phyloP scores from a whole-genome alignment of 2,329 filamentous ascomycete species.

The Epicoccum nigrum region DNA sequence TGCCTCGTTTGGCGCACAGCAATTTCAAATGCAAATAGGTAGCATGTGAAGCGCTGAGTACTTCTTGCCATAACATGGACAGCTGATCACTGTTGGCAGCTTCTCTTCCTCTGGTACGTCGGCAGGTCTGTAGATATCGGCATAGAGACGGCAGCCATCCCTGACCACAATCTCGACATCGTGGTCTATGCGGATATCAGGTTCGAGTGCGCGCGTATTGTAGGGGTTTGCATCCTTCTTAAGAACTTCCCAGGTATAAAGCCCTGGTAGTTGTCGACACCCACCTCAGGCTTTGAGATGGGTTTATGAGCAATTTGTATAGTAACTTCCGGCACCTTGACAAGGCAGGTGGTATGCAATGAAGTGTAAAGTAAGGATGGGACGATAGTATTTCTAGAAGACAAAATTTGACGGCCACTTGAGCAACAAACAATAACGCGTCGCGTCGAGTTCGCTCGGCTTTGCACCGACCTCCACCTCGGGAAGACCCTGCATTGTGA shows the following conservation, averaged over 20 bases:
- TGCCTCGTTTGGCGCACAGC: conserved; percentile 40
- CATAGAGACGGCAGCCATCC: conserved; percentile 52
- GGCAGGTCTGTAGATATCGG: conserved; percentile 54
- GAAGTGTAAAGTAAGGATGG: background rate
- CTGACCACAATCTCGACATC: conserved; percentile 53
- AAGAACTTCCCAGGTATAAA: conserved; percentile 49
- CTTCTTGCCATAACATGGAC: conserved; percentile 56
- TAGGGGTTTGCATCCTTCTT: conserved; percentile 43
- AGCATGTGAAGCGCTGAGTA: conserved; percentile 50
- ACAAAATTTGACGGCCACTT: background rate
- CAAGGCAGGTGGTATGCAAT: background rate
- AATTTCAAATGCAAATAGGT: conserved; percentile 49
- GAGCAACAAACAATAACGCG: background rate
- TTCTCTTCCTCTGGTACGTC: conserved; percentile 32
- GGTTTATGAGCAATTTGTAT: conserved; percentile 37
- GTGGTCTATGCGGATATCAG: conserved; percentile 53
- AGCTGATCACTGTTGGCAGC: conserved; percentile 53
- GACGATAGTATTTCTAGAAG: background rate
- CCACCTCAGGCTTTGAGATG: conserved; percentile 45
- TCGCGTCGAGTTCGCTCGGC: background rate
- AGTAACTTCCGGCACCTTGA: conserved; percentile 37
- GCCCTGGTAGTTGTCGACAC: conserved; percentile 51
- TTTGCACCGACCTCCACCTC: background rate
- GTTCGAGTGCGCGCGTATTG: conserved; percentile 44
- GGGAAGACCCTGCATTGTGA: background rate